Evolutionary conservation across 371 early-diverging fungal genomes (phyloP).

Genomic region (Apophysomyces elegans): DNA sequence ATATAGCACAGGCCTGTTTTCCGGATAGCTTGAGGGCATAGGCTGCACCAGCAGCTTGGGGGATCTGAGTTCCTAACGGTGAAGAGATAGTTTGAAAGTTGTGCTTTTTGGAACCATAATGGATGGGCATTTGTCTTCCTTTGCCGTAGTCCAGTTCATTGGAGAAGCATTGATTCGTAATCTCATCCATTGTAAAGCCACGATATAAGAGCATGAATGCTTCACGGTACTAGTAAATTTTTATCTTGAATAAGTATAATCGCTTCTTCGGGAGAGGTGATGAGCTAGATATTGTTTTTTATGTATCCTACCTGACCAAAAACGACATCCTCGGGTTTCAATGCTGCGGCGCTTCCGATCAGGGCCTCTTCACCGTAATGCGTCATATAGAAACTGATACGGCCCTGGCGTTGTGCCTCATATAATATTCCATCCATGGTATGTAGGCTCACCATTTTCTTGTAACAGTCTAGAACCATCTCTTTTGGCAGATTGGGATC

Average conservation of each 20-base stretch:
- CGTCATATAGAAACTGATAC: slow-evolving; percentile 98
- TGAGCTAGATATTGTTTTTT: too few species aligned
- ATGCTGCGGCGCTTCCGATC: slow-evolving; percentile 90
- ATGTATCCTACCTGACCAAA: slow-evolving; percentile 64
- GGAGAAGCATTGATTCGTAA: slow-evolving; percentile 96
- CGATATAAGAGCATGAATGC: slow-evolving; percentile 92
- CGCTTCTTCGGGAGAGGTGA: not conserved
- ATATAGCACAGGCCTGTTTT: slow-evolving; percentile 77
- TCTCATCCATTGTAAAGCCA: slow-evolving; percentile 90
- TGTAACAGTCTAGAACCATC: slow-evolving; percentile 78
- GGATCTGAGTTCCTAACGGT: slow-evolving; percentile 95
- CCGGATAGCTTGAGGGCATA: slow-evolving; percentile 90
- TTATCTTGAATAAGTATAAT: not conserved
- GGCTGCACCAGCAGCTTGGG: slow-evolving; percentile 98
- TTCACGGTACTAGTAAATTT: slow-evolving; percentile 83
- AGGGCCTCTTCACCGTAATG: slow-evolving; percentile 97
- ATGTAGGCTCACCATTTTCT: slow-evolving; percentile 88
- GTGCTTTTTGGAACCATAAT: slow-evolving; percentile 86
- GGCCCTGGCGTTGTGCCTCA: slow-evolving; percentile 97
- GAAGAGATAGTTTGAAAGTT: slow-evolving; percentile 98
- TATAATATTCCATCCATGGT: slow-evolving; percentile 93
- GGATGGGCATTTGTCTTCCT: slow-evolving; percentile 98
- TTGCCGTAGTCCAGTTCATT: slow-evolving; percentile 90
- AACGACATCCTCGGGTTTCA: slow-evolving; percentile 83
- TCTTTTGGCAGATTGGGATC: slow-evolving; percentile 86